A percentile compares a stretch with the other conserved stretches of the same genome.
Evolutionary conservation across 352 stramenopile genomes (phyloP).

Genomic region (Phytophthora kernoviae): DNA sequence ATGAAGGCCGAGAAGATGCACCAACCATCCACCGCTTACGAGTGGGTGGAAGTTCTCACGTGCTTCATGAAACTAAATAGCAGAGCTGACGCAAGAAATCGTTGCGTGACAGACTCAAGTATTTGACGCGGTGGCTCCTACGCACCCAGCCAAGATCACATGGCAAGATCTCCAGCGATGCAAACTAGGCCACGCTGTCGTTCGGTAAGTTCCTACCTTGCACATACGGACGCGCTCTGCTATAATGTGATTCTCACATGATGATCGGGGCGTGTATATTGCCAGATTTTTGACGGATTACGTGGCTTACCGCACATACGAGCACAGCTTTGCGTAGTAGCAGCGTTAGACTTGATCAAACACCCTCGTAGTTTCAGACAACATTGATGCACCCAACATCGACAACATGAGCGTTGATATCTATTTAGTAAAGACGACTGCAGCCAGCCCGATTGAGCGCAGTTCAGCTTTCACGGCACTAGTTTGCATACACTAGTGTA

Average conservation of each 20-base stretch:
- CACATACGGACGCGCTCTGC: too few species aligned
- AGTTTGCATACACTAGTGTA: conserved; percentile 8
- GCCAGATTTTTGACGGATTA: conserved; percentile 59
- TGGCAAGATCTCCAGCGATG: conserved; percentile 64
- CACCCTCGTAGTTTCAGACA: neutral
- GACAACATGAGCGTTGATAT: conserved; percentile 34
- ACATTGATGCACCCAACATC: conserved; percentile 3
- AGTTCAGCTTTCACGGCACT: conserved; percentile 7
- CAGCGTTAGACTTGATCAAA: neutral
- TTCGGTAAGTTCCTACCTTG: conserved; percentile 26
- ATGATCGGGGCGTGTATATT: conserved; percentile 1
- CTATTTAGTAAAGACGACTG: conserved; percentile 33
- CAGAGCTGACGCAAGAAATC: neutral
- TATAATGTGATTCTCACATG: neutral
- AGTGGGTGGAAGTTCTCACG: conserved; percentile 23
- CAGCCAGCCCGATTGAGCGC: conserved; percentile 2
- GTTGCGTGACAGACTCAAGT: conserved; percentile 49
- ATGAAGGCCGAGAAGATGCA: conserved; percentile 33
- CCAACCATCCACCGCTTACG: conserved; percentile 36
- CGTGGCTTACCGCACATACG: conserved; percentile 58
- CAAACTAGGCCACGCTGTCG: conserved; percentile 53
- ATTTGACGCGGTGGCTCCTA: conserved; percentile 59
- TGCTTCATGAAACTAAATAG: conserved; percentile 2
- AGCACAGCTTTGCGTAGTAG: conserved; percentile 27
- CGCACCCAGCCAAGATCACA: conserved; percentile 47